phyloP scores from a whole-genome alignment of 2,329 filamentous ascomycete genomes.

The Alternaria viburni region DNA sequence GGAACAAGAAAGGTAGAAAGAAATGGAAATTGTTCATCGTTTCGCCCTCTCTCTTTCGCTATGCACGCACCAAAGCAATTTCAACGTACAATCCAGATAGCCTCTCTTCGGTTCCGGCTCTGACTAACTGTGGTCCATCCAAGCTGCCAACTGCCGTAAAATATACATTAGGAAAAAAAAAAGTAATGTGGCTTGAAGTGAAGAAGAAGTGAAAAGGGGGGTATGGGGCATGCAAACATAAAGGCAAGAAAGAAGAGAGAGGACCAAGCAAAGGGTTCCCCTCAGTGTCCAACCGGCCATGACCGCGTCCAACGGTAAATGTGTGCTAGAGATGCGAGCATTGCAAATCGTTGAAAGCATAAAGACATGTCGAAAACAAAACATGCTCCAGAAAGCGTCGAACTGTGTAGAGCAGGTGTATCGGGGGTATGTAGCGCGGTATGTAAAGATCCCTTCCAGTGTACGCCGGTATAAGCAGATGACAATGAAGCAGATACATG shows the following conservation, averaged over 20 bases:
- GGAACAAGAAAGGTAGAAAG: conserved; percentile 1
- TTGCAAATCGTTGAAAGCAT: conserved; percentile 32
- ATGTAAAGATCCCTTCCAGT: conserved; percentile 33
- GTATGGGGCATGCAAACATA: conserved; percentile 18
- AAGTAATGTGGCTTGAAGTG: background rate
- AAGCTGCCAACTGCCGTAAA: conserved; percentile 8
- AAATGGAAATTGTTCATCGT: background rate
- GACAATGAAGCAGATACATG: conserved; percentile 27
- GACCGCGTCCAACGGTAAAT: conserved; percentile 11
- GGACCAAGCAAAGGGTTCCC: conserved; percentile 3
- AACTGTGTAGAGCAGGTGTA: conserved; percentile 13
- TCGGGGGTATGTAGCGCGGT: conserved; percentile 35
- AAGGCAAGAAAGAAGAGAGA: conserved; percentile 5
- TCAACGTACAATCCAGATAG: background rate
- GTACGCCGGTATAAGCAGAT: conserved; percentile 29
- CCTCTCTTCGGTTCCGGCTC: background rate
- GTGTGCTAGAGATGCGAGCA: conserved; percentile 21
- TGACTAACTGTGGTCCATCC: background rate
- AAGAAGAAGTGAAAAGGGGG: background rate
- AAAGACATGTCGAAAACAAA: conserved; percentile 28
- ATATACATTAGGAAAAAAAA: conserved; percentile 19
- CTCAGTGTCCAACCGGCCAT: conserved; percentile 9
- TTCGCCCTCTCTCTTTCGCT: background rate
- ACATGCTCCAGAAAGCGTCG: conserved; percentile 4
- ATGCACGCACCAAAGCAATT: background rate